Evolutionary conservation across 768 basidiomycete species (phyloP).

Genomic region (Psilocybe azurescens): DNA sequence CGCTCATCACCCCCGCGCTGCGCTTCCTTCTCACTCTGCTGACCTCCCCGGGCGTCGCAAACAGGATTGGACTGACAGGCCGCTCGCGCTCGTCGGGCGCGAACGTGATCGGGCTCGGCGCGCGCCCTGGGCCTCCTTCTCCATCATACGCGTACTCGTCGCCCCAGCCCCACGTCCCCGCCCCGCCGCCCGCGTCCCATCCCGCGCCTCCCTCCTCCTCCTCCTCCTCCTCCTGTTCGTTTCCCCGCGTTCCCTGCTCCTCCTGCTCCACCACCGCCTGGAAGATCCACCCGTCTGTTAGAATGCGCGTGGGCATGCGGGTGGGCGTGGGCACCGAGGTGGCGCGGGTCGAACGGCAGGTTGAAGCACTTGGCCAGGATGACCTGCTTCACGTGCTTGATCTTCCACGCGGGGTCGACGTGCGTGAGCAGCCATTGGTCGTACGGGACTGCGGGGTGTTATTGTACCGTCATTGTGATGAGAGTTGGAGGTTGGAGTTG

Average conservation of each 20-base stretch:
- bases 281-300: too few species aligned
- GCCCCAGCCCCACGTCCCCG: conserved; percentile 8
- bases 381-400: conserved; percentile 67
- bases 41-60: conserved; percentile 24
- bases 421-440: conserved; percentile 85
- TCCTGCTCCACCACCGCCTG: too few species aligned
- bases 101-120: conserved; percentile 68
- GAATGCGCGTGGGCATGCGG: too few species aligned
- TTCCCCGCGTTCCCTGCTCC: neutral
- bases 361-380: conserved; percentile 60
- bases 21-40: conserved; percentile 8
- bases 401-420: conserved; percentile 62
- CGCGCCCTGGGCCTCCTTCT: conserved; percentile 31
- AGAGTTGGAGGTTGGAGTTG: too few species aligned
- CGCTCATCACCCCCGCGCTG: conserved; percentile 9
- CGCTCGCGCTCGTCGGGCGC: conserved; percentile 49
- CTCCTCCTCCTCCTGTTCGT: neutral
- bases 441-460: conserved; percentile 53
- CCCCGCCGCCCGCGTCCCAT: neutral
- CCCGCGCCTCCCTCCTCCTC: too few species aligned
- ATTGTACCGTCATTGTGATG: neutral
- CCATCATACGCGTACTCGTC: too few species aligned
- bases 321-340: too few species aligned
- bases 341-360: conserved; percentile 37
- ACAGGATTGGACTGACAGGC: conserved; percentile 49